Percentiles rank a stretch among this genome's conserved stretches.
Evolutionary conservation across 2,329 filamentous ascomycete species (phyloP).

Genomic region (Exutisphaerella laricina): DNA sequence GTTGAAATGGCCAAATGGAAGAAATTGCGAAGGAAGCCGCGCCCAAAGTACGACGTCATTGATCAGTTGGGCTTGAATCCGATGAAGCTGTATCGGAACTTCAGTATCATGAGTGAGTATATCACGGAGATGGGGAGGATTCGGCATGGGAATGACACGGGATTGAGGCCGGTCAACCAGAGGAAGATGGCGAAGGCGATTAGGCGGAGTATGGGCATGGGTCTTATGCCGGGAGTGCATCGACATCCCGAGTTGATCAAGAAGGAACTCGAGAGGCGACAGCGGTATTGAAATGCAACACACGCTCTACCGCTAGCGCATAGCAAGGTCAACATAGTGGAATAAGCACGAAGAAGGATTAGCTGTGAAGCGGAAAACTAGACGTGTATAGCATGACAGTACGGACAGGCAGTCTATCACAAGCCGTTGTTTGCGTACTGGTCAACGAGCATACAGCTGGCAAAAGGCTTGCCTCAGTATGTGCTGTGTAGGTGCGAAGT

Average conservation of each 20-base stretch:
- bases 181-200: slow-evolving; percentile 90
- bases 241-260: slow-evolving; percentile 73
- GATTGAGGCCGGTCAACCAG: slow-evolving; percentile 83
- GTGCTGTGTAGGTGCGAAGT: too few species aligned
- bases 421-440: too few species aligned
- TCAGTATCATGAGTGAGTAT: slow-evolving; percentile 83
- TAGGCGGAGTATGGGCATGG: slow-evolving; percentile 78
- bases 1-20: slow-evolving; percentile 79
- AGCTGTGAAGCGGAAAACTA: too few species aligned
- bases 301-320: too few species aligned
- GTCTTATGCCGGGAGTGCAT: slow-evolving; percentile 87
- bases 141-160: slow-evolving; percentile 67
- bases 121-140: slow-evolving; percentile 82
- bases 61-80: slow-evolving; percentile 77
- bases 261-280: slow-evolving; percentile 7
- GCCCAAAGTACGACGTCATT: slow-evolving; percentile 57
- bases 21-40: slow-evolving; percentile 48
- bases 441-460: too few species aligned
- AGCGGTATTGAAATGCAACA: too few species aligned
- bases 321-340: too few species aligned
- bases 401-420: too few species aligned
- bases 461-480: too few species aligned
- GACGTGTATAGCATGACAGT: too few species aligned
- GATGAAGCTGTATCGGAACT: slow-evolving; percentile 89
- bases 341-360: too few species aligned